Evolutionary conservation across 208 protist genomes (phyloP).

Genomic region (Angomonas ambiguus): DNA sequence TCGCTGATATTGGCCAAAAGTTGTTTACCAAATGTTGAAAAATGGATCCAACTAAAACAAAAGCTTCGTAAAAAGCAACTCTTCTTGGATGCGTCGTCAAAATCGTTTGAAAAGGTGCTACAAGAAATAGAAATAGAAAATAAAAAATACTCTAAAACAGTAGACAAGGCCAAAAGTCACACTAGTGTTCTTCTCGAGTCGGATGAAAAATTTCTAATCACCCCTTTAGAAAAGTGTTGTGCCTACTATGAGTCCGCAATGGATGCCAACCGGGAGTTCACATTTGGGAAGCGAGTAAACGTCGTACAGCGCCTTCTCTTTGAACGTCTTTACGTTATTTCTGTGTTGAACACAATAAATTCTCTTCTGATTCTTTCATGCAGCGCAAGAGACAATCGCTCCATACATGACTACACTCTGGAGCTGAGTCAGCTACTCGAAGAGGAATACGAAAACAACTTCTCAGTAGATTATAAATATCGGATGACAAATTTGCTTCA

Average conservation of each 20-base stretch:
- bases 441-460: not conserved
- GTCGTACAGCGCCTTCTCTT: not conserved
- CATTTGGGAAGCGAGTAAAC: not conserved
- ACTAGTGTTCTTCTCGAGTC: not conserved
- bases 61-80: not conserved
- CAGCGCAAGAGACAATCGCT: not conserved
- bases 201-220: not conserved
- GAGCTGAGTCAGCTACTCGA: not conserved
- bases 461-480: not conserved
- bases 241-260: not conserved
- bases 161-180: slow-evolving; percentile 1
- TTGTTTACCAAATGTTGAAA: not conserved
- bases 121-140: not conserved
- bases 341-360: not conserved
- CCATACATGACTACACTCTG: not conserved
- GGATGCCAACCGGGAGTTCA: not conserved
- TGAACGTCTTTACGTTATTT: not conserved
- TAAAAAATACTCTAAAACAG: not conserved
- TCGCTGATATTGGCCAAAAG: not conserved
- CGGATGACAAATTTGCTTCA: not conserved
- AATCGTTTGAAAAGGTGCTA: not conserved
- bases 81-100: not conserved
- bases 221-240: not conserved
- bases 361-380: not conserved
- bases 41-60: not conserved